A percentile compares a stretch with the other conserved stretches of the same genome.
Evolutionary conservation across 495 filamentous ascomycete species (phyloP).

Genomic region (Hypomontagnella monticulosa): DNA sequence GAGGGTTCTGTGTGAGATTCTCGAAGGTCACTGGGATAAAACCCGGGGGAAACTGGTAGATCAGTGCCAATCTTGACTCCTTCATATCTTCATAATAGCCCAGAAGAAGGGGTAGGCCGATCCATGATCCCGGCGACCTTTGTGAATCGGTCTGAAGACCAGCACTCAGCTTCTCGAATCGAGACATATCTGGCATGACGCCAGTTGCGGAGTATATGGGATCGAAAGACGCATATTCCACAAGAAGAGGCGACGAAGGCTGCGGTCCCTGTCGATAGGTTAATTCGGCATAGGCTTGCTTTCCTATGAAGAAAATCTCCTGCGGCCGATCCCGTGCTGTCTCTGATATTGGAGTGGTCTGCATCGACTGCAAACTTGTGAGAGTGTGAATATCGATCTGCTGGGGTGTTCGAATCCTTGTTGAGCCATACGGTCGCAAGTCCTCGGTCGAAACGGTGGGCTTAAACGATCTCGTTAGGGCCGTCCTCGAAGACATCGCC

Average conservation of each 20-base stretch:
- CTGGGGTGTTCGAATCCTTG: conserved; percentile 63
- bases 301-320: conserved; percentile 65
- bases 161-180: conserved; percentile 69
- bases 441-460: conserved; percentile 52
- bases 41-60: conserved; percentile 81
- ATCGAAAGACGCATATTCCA: conserved; percentile 75
- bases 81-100: conserved; percentile 88
- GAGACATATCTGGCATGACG: conserved; percentile 68
- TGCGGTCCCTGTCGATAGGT: conserved; percentile 46
- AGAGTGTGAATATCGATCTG: conserved; percentile 60
- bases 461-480: conserved; percentile 36
- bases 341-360: conserved; percentile 54
- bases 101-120: conserved; percentile 66
- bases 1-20: conserved; percentile 56
- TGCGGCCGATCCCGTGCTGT: conserved; percentile 43
- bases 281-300: conserved; percentile 55
- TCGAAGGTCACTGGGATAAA: conserved; percentile 68
- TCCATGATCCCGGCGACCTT: conserved; percentile 69
- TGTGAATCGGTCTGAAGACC: conserved; percentile 65
- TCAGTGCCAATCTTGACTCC: conserved; percentile 78
- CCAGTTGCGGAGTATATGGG: conserved; percentile 69
- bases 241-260: conserved; percentile 64
- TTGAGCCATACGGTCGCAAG: conserved; percentile 60
- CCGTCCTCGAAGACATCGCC: conserved; percentile 43
- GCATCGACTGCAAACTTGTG: conserved; percentile 54